These are phyloP conservation scores for Lactarius indigo DNA, from an alignment of 768 basidiomycete genomes.

Conservation along the genomic window DNA sequence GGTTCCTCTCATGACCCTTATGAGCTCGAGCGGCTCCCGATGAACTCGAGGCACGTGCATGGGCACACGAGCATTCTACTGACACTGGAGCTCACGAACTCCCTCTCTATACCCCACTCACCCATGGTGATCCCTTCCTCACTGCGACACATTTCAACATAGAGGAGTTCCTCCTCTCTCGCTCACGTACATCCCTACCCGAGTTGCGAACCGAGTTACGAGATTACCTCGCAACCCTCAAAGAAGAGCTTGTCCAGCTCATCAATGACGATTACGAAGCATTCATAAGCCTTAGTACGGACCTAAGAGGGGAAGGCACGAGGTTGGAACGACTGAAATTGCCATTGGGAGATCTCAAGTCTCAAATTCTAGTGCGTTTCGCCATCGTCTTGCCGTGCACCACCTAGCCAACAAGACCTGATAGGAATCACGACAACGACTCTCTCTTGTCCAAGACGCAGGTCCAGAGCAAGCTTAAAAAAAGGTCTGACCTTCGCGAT, in stretches of 20 bases:
- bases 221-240: constrained; percentile 76
- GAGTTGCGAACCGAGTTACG: constrained; percentile 86
- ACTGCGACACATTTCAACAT: constrained; percentile 68
- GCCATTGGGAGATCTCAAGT: constrained; percentile 62
- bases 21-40: constrained; percentile 67
- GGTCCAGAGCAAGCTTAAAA: constrained; percentile 77
- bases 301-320: constrained; percentile 79
- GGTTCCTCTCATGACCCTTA: constrained; percentile 47
- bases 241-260: constrained; percentile 91
- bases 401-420: not conserved
- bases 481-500: constrained; percentile 73
- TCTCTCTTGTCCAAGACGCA: constrained; percentile 64
- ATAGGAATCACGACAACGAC: constrained; percentile 59
- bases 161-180: constrained; percentile 84
- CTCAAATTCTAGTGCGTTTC: constrained; percentile 62
- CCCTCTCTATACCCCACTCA: constrained; percentile 66
- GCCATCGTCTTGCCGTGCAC: not conserved
- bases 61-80: constrained; percentile 43
- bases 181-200: constrained; percentile 78
- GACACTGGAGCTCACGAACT: constrained; percentile 42
- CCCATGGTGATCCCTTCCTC: constrained; percentile 75
- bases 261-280: constrained; percentile 99
- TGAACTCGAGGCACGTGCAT: constrained; percentile 46
- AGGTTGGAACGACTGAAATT: constrained; percentile 62
- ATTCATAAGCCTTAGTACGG: constrained; percentile 93